Conservation (phyloP, 306 rosid genomes). For the Rosa multiflora region DNA sequence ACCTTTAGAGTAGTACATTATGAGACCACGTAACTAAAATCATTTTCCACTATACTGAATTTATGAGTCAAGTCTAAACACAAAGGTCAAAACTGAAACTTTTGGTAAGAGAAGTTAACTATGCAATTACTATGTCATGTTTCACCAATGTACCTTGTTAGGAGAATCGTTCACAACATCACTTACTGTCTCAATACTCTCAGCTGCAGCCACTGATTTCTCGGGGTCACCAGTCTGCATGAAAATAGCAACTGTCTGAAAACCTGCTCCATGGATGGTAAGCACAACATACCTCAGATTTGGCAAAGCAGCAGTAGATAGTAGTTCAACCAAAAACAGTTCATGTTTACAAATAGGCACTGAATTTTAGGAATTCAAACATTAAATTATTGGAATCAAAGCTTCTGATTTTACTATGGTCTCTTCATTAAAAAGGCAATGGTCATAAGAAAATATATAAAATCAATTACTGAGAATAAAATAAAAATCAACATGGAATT, state of each 20-base stretch:
- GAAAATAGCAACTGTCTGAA: constrained; percentile 99
- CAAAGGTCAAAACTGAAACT: not conserved
- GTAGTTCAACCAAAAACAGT: constrained; percentile 36
- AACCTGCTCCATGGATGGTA: constrained; percentile 98
- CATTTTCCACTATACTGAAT: not conserved
- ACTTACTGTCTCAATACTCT: constrained; percentile 42
- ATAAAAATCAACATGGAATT: not conserved
- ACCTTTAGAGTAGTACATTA: not conserved
- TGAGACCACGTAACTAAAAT: not conserved
- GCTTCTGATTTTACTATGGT: not conserved
- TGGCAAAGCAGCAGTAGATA: constrained; percentile 42
- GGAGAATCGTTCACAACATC: constrained; percentile 80
- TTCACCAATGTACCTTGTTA: constrained; percentile 61
- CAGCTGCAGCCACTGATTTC: constrained; percentile 49
- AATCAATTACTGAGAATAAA: not conserved
- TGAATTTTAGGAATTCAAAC: constrained; percentile 20
- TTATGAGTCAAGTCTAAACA: not conserved
- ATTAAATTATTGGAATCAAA: not conserved
- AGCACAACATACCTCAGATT: constrained; percentile 90
- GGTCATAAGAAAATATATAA: not conserved
- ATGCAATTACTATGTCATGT: constrained; percentile 15
- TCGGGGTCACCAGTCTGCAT: constrained; percentile 92
- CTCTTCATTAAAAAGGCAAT: not conserved
- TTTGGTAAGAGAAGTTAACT: not conserved
- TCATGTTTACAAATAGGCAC: constrained; percentile 23